Evolutionary conservation across 345 rosid genomes (phyloP).

Genomic region (Populus nigra): DNA sequence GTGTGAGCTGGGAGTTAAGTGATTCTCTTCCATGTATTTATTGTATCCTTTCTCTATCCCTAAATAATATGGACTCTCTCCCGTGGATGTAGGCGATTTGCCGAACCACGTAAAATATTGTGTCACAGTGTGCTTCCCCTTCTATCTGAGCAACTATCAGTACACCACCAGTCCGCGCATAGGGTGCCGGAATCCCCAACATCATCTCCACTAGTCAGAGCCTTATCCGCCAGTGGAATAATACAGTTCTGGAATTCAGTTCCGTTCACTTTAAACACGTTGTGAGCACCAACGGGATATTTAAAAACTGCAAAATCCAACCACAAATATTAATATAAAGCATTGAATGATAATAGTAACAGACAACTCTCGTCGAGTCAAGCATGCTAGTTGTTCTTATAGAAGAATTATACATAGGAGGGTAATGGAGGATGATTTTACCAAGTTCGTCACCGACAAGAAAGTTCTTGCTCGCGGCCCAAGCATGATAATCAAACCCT

Average conservation of each 20-base stretch:
- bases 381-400: background rate
- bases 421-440: background rate
- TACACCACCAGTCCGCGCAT: too few relatives aligned
- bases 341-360: too few relatives aligned
- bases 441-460: constrained; percentile 37
- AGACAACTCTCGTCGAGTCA: too few relatives aligned
- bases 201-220: constrained; percentile 11
- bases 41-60: too few relatives aligned
- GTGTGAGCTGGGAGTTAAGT: too few relatives aligned
- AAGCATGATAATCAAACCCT: constrained; percentile 27
- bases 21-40: too few relatives aligned
- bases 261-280: constrained; percentile 31
- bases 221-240: constrained; percentile 4
- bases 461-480: constrained; percentile 30
- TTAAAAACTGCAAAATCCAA: constrained; percentile 25
- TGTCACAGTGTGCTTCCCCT: too few relatives aligned
- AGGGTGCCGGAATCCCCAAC: too few relatives aligned
- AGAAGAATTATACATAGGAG: background rate
- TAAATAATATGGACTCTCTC: too few relatives aligned
- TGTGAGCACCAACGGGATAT: constrained; percentile 15
- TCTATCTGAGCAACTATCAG: too few relatives aligned
- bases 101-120: too few relatives aligned
- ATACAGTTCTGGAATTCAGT: constrained; percentile 22
- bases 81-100: too few relatives aligned
- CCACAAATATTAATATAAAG: background rate